Percentiles rank a stretch among this genome's conserved stretches.
Conservation (phyloP, 306 rosid genomes). For the Malus sylvestris region DNA sequence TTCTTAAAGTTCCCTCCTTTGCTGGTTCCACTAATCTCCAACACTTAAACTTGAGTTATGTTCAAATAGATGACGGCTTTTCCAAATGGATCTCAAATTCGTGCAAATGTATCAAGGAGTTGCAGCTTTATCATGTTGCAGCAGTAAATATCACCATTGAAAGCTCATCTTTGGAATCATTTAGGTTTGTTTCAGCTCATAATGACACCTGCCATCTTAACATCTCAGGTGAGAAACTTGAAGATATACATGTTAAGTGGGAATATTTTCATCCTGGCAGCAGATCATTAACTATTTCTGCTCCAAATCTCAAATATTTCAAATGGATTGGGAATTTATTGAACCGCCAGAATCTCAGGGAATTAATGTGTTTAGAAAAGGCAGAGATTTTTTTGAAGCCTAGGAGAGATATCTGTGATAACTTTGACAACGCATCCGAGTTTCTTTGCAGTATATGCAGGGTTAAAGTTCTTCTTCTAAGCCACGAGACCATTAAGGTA, state of each 20-base stretch:
- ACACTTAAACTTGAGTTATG: background rate
- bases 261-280: background rate
- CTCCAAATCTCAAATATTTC: background rate
- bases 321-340: background rate
- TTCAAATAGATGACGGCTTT: background rate
- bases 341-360: background rate
- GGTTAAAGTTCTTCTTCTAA: background rate
- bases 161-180: background rate
- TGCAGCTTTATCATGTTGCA: background rate
- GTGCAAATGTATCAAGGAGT: conserved; percentile 2
- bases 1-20: background rate
- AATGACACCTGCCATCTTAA: background rate
- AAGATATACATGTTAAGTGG: background rate
- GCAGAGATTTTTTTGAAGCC: background rate
- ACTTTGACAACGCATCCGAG: background rate
- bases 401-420: background rate
- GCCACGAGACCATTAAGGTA: background rate
- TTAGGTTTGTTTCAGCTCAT: background rate
- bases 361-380: background rate
- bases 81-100: background rate
- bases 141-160: background rate
- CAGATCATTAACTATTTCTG: background rate
- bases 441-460: background rate
- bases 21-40: background rate
- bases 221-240: background rate